Evolutionary conservation across 2,329 filamentous ascomycete genomes (phyloP).

Genomic region (Monilinia fructicola): DNA sequence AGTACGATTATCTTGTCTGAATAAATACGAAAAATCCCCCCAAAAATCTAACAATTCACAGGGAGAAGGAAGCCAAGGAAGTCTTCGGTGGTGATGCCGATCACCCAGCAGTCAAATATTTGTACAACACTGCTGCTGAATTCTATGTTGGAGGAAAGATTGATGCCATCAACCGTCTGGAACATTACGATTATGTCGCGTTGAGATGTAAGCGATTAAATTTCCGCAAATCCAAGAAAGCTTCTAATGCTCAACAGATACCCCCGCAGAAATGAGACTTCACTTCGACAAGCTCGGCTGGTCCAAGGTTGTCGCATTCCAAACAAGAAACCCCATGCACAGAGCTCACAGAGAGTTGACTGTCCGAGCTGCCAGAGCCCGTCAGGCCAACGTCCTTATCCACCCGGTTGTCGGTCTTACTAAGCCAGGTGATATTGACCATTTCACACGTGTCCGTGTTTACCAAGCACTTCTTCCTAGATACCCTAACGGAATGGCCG

Average conservation of each 20-base stretch:
- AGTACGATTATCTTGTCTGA: slow-evolving; percentile 56
- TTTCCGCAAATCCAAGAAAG: background rate
- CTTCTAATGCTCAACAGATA: slow-evolving; percentile 55
- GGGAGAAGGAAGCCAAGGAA: slow-evolving; percentile 83
- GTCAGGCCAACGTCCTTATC: slow-evolving; percentile 98
- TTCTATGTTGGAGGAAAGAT: slow-evolving; percentile 96
- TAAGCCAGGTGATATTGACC: slow-evolving; percentile 98
- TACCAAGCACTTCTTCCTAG: slow-evolving; percentile 95
- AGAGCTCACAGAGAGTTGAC: slow-evolving; percentile 97
- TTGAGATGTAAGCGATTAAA: slow-evolving; percentile 71
- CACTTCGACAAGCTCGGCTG: slow-evolving; percentile 99
- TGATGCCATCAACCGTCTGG: slow-evolving; percentile 89
- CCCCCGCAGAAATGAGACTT: slow-evolving; percentile 86
- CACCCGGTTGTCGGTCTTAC: slow-evolving; percentile 98
- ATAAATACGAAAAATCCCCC: background rate
- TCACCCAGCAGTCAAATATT: slow-evolving; percentile 90
- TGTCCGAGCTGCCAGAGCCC: slow-evolving; percentile 89
- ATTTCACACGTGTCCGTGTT: slow-evolving; percentile 98
- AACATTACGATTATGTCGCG: slow-evolving; percentile 99
- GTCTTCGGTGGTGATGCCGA: slow-evolving; percentile 92
- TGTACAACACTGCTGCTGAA: slow-evolving; percentile 76
- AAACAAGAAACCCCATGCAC: slow-evolving; percentile 99
- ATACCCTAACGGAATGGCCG: slow-evolving; percentile 99
- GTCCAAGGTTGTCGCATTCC: slow-evolving; percentile 97
- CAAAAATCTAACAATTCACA: slow-evolving; percentile 45